Evolutionary conservation across 805 yeast genomes (phyloP), one percentile per base, ranked within the genome.

Genomic region (Candida ortonii): DNA sequence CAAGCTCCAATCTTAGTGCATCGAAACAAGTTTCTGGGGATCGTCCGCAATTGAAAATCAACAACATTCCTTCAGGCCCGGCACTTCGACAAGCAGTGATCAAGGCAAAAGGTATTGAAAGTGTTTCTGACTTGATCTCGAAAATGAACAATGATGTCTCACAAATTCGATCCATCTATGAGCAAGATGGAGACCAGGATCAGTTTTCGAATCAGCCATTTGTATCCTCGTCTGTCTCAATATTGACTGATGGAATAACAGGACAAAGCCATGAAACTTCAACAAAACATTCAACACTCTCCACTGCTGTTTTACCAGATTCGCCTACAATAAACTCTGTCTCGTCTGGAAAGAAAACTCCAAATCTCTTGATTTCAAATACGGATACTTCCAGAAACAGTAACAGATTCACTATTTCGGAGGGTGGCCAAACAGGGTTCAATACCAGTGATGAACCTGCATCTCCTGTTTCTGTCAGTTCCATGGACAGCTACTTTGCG

Each of bases 101-200:
- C 34, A 75, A 76, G 38, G 87, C 88, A 3, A 82, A 81, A 49
- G 90, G 90, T 44, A 77, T 81, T 34, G 79, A 79, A 41, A 73
- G 82, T 16, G 82, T 82, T 7, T 69, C 71, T 14, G 85, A 81
- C 37, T 67, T 83, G 46, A 82, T 83, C 45, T 73, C 70, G 30
- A 80, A 76, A 45, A 83, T 83, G 34, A 76, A 73, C 48, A 67
- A 67, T 34, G 74, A 80, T 38, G 58, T 57, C 30, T 39, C 54
- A 5, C 46, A 56, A 29, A 50, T 61, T 28, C 46, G 53, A 25
- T 41, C 46, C 13, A 57, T 45, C 25, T 54, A 52, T 47, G 45
- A 43, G 22, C 36, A 43, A 13, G 12, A 21, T 17, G 33, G 17
- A 13, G 23, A 25, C 7, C 32, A 37, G 19, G 32, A 37, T 7